Conservation (phyloP, 1,139 yeast species). For the Hyphopichia pseudoburtonii region DNA sequence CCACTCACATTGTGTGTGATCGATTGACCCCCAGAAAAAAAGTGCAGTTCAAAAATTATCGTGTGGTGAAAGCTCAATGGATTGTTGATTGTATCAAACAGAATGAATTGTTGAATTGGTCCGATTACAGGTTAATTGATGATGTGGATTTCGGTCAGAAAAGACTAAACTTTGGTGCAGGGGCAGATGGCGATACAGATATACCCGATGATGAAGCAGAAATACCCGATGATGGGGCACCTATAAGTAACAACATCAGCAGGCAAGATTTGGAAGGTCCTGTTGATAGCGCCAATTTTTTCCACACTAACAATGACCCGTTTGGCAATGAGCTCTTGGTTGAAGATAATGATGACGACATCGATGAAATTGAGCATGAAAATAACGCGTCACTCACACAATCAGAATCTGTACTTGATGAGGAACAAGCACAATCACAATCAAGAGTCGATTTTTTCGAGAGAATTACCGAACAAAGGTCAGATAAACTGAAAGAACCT, state of each 20-base stretch:
- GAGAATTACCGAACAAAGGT: conserved; percentile 1
- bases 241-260: too few species aligned
- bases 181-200: not conserved
- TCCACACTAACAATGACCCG: too few species aligned
- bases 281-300: too few species aligned
- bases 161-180: conserved; percentile 26
- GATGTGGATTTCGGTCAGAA: conserved; percentile 53
- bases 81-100: conserved; percentile 59
- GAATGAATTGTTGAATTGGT: conserved; percentile 63
- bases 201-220: conserved; percentile 1
- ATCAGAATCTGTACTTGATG: conserved; percentile 1
- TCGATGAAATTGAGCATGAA: conserved; percentile 3
- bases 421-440: conserved; percentile 1
- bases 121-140: conserved; percentile 55
- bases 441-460: conserved; percentile 6
- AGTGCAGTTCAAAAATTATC: conserved; percentile 61
- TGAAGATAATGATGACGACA: too few species aligned
- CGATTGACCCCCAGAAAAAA: conserved; percentile 75
- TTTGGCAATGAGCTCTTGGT: too few species aligned
- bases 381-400: conserved; percentile 3
- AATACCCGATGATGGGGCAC: conserved; percentile 8
- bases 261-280: too few species aligned
- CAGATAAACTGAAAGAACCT: conserved; percentile 5
- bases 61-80: conserved; percentile 86
- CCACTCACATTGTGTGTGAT: conserved; percentile 84